Percentiles rank a stretch among this genome's conserved stretches.
Conservation (phyloP, 1,284 basidiomycete genomes). For the Cryptococcus sp. region DNA sequence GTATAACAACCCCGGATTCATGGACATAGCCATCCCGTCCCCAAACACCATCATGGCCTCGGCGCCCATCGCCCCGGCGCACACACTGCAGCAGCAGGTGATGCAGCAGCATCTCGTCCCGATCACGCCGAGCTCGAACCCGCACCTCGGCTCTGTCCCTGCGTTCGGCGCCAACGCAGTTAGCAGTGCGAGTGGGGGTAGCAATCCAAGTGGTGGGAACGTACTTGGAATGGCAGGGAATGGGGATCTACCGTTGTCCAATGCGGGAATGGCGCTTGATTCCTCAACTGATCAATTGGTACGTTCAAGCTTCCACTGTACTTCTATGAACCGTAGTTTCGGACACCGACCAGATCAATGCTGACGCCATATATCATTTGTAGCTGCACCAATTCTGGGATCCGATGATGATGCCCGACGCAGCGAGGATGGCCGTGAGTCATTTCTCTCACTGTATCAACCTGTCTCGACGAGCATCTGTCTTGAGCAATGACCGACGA, state of each 20-base stretch:
- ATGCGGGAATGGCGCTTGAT: constrained; percentile 3
- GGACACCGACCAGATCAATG: neutral
- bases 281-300: constrained; percentile 21
- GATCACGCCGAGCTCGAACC: neutral
- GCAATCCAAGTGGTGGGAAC: neutral
- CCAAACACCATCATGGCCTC: neutral
- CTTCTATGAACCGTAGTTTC: neutral
- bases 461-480: neutral
- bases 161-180: neutral
- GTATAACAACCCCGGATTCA: neutral
- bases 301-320: constrained; percentile 10
- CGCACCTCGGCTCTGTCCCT: neutral
- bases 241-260: neutral
- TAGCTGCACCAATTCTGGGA: constrained; percentile 30
- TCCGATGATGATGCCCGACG: constrained; percentile 23
- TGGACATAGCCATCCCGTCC: neutral
- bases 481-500: neutral
- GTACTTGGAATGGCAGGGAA: neutral
- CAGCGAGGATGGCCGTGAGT: constrained; percentile 14
- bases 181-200: neutral
- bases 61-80: constrained; percentile 1
- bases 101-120: constrained; percentile 22
- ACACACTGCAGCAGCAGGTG: constrained; percentile 12
- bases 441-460: too few relatives aligned
- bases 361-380: neutral